phyloP scores from a whole-genome alignment of 306 rosid genomes.

The Prosopis cineraria region DNA sequence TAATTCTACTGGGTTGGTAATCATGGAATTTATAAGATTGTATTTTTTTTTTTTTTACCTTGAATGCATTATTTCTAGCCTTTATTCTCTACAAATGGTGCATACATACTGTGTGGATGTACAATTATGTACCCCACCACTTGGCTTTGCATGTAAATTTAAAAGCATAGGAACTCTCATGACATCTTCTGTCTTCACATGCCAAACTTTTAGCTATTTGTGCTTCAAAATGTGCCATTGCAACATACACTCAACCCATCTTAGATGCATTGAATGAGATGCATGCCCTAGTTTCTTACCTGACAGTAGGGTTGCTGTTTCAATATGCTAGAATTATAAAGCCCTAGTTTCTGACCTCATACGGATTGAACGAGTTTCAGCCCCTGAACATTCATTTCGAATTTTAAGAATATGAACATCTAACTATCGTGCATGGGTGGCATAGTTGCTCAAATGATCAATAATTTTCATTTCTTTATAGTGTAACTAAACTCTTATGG shows the following conservation, averaged over 20 bases:
- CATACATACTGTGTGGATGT: neutral
- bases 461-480: constrained; percentile 6
- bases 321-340: neutral
- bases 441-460: constrained; percentile 1
- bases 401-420: constrained; percentile 20
- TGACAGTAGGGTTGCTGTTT: neutral
- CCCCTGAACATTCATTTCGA: constrained; percentile 16
- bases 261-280: constrained; percentile 8
- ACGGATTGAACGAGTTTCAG: neutral
- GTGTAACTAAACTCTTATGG: constrained; percentile 3
- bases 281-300: constrained; percentile 15
- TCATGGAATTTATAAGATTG: constrained; percentile 21
- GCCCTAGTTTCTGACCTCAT: neutral
- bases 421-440: constrained; percentile 7
- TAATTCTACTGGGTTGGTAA: constrained; percentile 33
- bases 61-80: neutral
- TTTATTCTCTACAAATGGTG: constrained; percentile 9
- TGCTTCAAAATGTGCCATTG: constrained; percentile 6
- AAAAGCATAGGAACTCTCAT: constrained; percentile 3
- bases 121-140: neutral
- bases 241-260: neutral
- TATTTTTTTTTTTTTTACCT: neutral
- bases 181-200: neutral
- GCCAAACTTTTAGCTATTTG: neutral
- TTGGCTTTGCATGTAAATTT: neutral